A percentile compares a stretch with the other conserved stretches of the same genome.
These are phyloP conservation scores for Alternaria gansuensis DNA, from an alignment of 2,329 filamentous ascomycete species.

Conservation along the genomic window DNA sequence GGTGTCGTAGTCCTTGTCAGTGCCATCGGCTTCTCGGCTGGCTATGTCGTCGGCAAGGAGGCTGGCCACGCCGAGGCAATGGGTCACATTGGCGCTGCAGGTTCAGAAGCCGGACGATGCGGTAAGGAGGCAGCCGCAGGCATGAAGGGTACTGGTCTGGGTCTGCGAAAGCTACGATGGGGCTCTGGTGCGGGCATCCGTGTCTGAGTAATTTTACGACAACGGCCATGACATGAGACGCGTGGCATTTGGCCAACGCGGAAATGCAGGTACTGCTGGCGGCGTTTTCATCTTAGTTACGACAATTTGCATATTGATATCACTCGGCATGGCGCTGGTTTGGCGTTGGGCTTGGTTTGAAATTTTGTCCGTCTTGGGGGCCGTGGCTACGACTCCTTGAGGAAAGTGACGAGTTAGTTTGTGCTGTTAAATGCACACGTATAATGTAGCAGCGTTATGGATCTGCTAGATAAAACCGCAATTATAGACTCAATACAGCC, in stretches of 20 bases:
- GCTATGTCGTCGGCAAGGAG: slow-evolving; percentile 69
- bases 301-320: slow-evolving; percentile 4
- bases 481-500: slow-evolving; percentile 2
- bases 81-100: slow-evolving; percentile 42
- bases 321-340: slow-evolving; percentile 11
- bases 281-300: not conserved
- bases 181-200: slow-evolving; percentile 39
- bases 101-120: slow-evolving; percentile 45
- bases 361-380: not conserved
- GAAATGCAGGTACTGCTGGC: slow-evolving; percentile 4
- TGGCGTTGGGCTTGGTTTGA: slow-evolving; percentile 7
- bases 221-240: not conserved
- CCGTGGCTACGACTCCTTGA: slow-evolving; percentile 4
- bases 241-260: slow-evolving; percentile 5
- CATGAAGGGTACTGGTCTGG: slow-evolving; percentile 39
- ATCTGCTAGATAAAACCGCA: not conserved
- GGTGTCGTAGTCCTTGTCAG: slow-evolving; percentile 71
- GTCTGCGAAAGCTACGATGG: slow-evolving; percentile 47
- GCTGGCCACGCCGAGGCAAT: slow-evolving; percentile 63
- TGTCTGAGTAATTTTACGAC: slow-evolving; percentile 15
- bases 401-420: not conserved
- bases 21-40: slow-evolving; percentile 71
- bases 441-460: not conserved
- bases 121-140: slow-evolving; percentile 45
- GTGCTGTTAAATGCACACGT: slow-evolving; percentile 1